Evolutionary conservation across 78 protist genomes (phyloP).

Genomic region (Dictyostelium purpureum): DNA sequence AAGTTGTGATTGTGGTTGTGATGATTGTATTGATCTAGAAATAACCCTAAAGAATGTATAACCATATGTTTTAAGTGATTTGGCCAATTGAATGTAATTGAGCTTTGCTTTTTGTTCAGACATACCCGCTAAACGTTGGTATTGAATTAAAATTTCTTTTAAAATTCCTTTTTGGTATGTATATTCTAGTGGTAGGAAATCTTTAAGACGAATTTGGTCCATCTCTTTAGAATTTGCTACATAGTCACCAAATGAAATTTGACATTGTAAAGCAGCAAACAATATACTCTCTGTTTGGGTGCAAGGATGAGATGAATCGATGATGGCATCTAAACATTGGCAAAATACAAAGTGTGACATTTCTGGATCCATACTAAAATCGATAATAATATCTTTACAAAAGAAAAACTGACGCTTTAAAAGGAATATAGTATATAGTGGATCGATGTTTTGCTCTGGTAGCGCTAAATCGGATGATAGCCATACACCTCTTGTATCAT

Average conservation of each 20-base stretch:
- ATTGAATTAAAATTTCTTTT: constrained; percentile 42
- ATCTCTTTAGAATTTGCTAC: background rate
- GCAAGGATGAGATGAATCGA: constrained; percentile 73
- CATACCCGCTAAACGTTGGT: constrained; percentile 67
- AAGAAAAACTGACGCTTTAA: constrained; percentile 65
- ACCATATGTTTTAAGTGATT: constrained; percentile 75
- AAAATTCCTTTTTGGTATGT: background rate
- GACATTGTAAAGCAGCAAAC: constrained; percentile 86
- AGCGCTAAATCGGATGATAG: constrained; percentile 48
- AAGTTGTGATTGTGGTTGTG: background rate
- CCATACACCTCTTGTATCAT: constrained; percentile 64
- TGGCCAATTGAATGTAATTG: constrained; percentile 72
- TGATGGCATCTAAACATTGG: constrained; percentile 79
- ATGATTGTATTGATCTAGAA: background rate
- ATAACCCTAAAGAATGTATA: constrained; percentile 69
- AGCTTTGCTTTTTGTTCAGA: constrained; percentile 70
- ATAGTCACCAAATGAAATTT: constrained; percentile 81
- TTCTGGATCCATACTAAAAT: constrained; percentile 63
- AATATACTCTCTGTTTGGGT: constrained; percentile 80
- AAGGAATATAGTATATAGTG: constrained; percentile 47
- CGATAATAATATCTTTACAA: constrained; percentile 45
- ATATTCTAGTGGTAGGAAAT: constrained; percentile 66
- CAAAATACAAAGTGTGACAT: constrained; percentile 70
- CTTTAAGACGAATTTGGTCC: constrained; percentile 25
- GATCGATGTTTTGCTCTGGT: constrained; percentile 74